A percentile compares a stretch with the other conserved stretches of the same genome.
Conservation (phyloP, 2,329 filamentous ascomycete genomes). For the Penicillium freii region DNA sequence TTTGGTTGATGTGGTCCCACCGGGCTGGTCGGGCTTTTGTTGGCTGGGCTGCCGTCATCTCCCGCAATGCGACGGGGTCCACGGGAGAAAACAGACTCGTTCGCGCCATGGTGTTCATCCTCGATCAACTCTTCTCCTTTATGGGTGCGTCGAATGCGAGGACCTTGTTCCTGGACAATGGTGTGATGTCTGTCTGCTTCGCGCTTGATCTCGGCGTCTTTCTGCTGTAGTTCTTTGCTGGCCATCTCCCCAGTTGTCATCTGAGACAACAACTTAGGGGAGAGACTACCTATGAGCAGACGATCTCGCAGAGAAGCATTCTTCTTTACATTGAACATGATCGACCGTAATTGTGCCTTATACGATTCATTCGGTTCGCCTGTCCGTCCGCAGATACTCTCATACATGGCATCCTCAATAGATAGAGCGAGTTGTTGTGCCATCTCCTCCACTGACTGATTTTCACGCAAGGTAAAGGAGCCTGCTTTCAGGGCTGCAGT, state of each 20-base stretch:
- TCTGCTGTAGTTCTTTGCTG: conserved; percentile 77
- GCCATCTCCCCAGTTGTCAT: conserved; percentile 92
- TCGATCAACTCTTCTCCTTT: conserved; percentile 92
- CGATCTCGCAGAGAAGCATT: conserved; percentile 76
- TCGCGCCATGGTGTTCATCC: conserved; percentile 58
- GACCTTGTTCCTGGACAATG: conserved; percentile 70
- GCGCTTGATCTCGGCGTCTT: conserved; percentile 55
- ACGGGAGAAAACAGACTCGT: conserved; percentile 50
- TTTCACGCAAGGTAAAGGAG: conserved; percentile 61
- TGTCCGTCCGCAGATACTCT: conserved; percentile 50
- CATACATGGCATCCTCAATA: conserved; percentile 69
- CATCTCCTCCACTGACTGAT: conserved; percentile 61
- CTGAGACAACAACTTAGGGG: conserved; percentile 72
- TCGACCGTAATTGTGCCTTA: conserved; percentile 66
- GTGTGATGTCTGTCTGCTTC: conserved; percentile 67
- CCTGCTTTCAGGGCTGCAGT: conserved; percentile 65
- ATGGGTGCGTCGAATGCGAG: conserved; percentile 82
- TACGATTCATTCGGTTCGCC: conserved; percentile 58
- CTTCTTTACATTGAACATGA: conserved; percentile 84
- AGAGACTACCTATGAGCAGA: conserved; percentile 69
- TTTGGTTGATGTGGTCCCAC: conserved; percentile 22
- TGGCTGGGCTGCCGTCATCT: conserved; percentile 31
- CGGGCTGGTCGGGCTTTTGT: conserved; percentile 30
- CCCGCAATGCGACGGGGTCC: conserved; percentile 45
- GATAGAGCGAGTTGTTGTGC: conserved; percentile 71